Evolutionary conservation across 805 yeast genomes (phyloP), one percentile per base, ranked within the genome.

Genomic region (Kodamaea fukazawae): DNA sequence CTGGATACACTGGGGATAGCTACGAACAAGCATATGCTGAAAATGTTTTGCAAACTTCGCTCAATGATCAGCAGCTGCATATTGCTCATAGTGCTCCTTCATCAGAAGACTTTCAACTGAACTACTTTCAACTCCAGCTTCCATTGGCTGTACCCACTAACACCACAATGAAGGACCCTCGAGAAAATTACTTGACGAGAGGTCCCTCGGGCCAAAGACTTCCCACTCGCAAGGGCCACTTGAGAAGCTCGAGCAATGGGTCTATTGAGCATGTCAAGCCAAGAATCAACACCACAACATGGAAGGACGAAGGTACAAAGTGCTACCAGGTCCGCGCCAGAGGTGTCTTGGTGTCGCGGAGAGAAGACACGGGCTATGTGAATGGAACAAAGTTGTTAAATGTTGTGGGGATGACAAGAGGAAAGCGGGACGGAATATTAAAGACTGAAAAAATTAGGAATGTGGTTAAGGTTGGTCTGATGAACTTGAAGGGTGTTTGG

Each of bases 401-500:
- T 45, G 67, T 62, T 5, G 56, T 64, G 33, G 68, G 67, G 1
- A 62, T 66, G 64, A 59, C 67, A 10, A 51, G 72, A 38, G 72
- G 72, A 4, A 61, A 62, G 43, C 43, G 71, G 22, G 72, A 66
- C 47, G 71, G 71, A 8, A 61, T 65, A 17, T 49, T 66, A 31
- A 66, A 66, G 40, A 47, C 61, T 3, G 72, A 66, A 40, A 61
- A 56, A 38, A 44, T 42, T 4, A 54, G 60, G 31, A 44, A 33
- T 13, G 48, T 45, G 3, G 67, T 65, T 4, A 61, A 63, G 45
- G 57, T 57, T 5, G 72, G 72, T 0, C 50, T 67, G 3, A 66
- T 66, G 71, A 61, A 61, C 38, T 48, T 66, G 36, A 66, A 66
- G 40, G 72, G 72, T 6, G 67, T 66, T 1, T 66, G 72, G 72